Evolutionary conservation across 192 early-diverging fungal genomes (phyloP), one percentile per base, ranked within the genome.

Genomic region (Radiomyces spectabilis): DNA sequence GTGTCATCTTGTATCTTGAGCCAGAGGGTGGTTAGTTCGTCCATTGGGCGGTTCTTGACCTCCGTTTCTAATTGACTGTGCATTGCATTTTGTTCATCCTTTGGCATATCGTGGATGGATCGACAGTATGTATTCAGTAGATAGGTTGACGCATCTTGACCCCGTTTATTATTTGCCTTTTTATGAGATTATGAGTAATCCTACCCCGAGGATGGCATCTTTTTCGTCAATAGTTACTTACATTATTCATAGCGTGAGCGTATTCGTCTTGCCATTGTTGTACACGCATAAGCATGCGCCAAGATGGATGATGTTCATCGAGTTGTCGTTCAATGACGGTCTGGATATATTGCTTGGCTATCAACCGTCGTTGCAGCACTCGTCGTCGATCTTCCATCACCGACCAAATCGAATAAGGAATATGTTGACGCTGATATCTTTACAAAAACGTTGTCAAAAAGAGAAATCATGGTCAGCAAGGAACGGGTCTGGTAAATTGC

Each of bases 221-320:
- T 29, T 30, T 22, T 26, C 26, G 5, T 9, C 24, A n/a, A 13
- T 41, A 4, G 9, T 51, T 18, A 42, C 51, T 45, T 55, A 66
- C 63, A 58, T 59, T 51, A 4, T 47, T 27, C 55, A 63, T 57
- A 12, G 26, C 51, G 32, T 61, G 43, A 15, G 47, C 31, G 27
- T 51, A 73, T 41, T 57, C 51, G 8, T 65, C 62, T 50, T 64
- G 54, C 57, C 66, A 69, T 37, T 58, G 55, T n/a, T 21, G 13
- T 38, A 63, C 34, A 10, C 55, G 22, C 13, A 38, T 30, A 1
- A 41, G 38, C 29, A 29, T 33, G 12, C 59, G 42, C 71, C 71
- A 73, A 22, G 47, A 38, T 15, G 56, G 50, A 41, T 57, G 42
- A 9, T 55, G 29, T 7, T 31, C 27, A 54, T 73, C 61, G 15